These are phyloP conservation scores for Pueraria montana DNA, from an alignment of 306 rosid species.

Conservation along the genomic window DNA sequence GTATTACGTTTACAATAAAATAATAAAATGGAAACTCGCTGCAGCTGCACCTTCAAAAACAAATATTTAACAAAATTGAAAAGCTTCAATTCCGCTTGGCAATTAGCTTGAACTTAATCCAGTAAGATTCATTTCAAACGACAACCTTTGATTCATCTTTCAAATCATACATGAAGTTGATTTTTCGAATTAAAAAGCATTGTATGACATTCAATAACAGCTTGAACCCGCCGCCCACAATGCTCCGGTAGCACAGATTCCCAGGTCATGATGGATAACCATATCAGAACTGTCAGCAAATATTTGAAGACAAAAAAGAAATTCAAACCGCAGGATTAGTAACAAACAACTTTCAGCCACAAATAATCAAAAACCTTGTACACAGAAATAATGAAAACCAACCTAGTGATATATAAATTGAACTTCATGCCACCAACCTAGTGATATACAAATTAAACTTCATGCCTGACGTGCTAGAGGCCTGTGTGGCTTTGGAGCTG, in stretches of 20 bases:
- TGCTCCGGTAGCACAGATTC: not conserved
- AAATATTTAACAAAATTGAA: not conserved
- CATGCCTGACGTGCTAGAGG: slow-evolving; percentile 53
- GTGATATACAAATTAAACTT: slow-evolving; percentile 42
- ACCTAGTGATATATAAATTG: too few relatives aligned
- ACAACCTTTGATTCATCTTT: not conserved
- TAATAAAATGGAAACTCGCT: not conserved
- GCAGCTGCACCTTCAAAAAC: not conserved
- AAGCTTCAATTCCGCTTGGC: not conserved
- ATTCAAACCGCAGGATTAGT: not conserved
- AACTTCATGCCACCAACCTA: slow-evolving; percentile 26
- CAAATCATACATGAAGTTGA: slow-evolving; percentile 1
- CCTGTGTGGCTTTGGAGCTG: slow-evolving; percentile 98
- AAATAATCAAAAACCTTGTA: slow-evolving; percentile 18
- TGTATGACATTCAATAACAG: slow-evolving; percentile 19
- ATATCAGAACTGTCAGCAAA: slow-evolving; percentile 15
- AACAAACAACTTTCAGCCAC: slow-evolving; percentile 1
- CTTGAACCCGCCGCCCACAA: not conserved
- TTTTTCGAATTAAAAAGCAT: not conserved
- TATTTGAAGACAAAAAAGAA: not conserved
- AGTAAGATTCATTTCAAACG: not conserved
- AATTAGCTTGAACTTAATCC: not conserved
- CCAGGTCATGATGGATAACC: too few relatives aligned
- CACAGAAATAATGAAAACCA: slow-evolving; percentile 5
- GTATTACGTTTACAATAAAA: not conserved